phyloP scores from a whole-genome alignment of 1,139 yeast species.

The Kodamaea suecica region DNA sequence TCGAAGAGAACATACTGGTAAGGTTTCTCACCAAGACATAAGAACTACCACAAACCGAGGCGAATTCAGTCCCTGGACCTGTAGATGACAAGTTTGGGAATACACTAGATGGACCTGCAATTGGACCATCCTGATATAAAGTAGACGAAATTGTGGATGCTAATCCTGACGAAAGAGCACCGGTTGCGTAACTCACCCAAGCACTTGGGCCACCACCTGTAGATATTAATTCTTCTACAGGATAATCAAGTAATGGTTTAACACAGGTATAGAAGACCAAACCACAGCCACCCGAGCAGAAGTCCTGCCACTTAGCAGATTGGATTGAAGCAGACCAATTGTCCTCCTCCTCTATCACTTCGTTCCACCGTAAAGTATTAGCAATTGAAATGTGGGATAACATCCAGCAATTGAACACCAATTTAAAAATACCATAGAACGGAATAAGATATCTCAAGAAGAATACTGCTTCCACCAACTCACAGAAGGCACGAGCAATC shows the following conservation, averaged over 20 bases:
- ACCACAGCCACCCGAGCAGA: slow-evolving; percentile 35
- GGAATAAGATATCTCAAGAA: slow-evolving; percentile 43
- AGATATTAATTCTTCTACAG: slow-evolving; percentile 1
- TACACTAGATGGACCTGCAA: background rate
- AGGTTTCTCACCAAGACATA: slow-evolving; percentile 17
- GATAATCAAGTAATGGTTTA: slow-evolving; percentile 33
- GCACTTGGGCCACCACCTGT: slow-evolving; percentile 3
- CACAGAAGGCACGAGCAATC: slow-evolving; percentile 44
- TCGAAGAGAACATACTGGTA: slow-evolving; percentile 11
- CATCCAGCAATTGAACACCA: slow-evolving; percentile 51
- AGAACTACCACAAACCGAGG: slow-evolving; percentile 14
- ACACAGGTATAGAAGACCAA: slow-evolving; percentile 30
- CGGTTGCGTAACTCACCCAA: slow-evolving; percentile 1
- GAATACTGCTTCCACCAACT: slow-evolving; percentile 31
- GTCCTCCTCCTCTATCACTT: slow-evolving; percentile 1
- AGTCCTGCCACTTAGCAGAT: slow-evolving; percentile 16
- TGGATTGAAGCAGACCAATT: background rate
- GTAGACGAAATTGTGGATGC: slow-evolving; percentile 1
- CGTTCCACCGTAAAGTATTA: slow-evolving; percentile 3
- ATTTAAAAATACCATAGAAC: slow-evolving; percentile 39
- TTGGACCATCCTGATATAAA: background rate
- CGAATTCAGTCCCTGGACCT: slow-evolving; percentile 1
- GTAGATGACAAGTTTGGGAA: background rate
- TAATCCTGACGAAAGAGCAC: background rate
- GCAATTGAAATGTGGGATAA: slow-evolving; percentile 40